Conservation (phyloP, 1,284 basidiomycete genomes). For the Golubevia pallescens region DNA sequence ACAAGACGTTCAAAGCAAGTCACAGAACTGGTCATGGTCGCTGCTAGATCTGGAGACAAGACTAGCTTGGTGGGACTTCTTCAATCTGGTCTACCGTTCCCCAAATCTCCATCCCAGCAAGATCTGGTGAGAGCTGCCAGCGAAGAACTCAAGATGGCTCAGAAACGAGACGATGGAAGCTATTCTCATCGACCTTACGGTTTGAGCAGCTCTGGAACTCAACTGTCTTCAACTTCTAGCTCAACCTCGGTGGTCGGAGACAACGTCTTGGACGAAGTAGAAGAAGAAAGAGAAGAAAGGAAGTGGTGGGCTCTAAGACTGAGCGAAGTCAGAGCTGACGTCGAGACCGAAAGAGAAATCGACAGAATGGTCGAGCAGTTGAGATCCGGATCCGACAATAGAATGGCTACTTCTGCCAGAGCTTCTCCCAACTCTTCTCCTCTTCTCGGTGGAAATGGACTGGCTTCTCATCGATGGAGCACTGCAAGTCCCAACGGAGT, state of each 20-base stretch:
- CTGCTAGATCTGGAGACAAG: slow-evolving; percentile 12
- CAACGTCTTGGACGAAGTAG: slow-evolving; percentile 8
- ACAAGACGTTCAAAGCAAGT: slow-evolving; percentile 13
- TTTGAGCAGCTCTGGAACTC: background rate
- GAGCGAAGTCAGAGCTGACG: slow-evolving; percentile 5
- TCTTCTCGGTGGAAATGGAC: background rate
- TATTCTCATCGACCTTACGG: background rate
- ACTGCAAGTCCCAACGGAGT: background rate
- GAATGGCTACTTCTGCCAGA: background rate
- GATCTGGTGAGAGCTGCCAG: slow-evolving; percentile 14
- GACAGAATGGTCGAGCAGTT: slow-evolving; percentile 11
- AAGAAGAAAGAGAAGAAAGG: slow-evolving; percentile 13
- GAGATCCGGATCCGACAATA: background rate
- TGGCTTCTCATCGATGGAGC: background rate
- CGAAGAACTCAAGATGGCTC: slow-evolving; percentile 6
- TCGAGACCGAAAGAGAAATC: slow-evolving; percentile 8
- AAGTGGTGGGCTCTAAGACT: slow-evolving; percentile 13
- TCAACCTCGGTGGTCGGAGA: background rate
- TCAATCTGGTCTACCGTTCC: slow-evolving; percentile 18
- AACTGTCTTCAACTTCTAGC: background rate
- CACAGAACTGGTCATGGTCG: slow-evolving; percentile 15
- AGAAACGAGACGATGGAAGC: background rate
- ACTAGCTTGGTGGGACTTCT: slow-evolving; percentile 13
- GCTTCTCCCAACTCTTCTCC: background rate
- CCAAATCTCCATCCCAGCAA: slow-evolving; percentile 20